A percentile compares a stretch with the other conserved stretches of the same genome.
phyloP scores from a whole-genome alignment of 2,329 filamentous ascomycete genomes.

The Alternaria panax region DNA sequence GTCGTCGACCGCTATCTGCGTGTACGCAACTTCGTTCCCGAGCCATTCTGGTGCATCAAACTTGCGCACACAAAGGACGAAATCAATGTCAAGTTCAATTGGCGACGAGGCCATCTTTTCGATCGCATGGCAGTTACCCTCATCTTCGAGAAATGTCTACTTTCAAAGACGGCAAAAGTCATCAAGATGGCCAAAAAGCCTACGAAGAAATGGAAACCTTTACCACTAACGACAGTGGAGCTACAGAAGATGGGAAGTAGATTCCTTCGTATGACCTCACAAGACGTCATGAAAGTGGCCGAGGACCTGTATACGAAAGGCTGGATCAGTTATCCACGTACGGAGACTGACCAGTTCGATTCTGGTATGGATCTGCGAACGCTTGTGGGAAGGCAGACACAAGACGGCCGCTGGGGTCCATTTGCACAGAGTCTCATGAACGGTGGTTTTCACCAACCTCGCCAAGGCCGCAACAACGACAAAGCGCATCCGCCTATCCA shows the following conservation, averaged over 20 bases:
- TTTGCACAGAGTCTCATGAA: constrained; percentile 79
- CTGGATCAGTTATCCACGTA: constrained; percentile 96
- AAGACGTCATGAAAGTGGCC: constrained; percentile 85
- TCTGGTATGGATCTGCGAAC: constrained; percentile 82
- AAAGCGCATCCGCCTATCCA: constrained; percentile 98
- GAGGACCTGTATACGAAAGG: constrained; percentile 91
- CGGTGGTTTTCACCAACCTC: constrained; percentile 80
- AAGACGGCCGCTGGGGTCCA: constrained; percentile 76
- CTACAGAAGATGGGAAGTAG: constrained; percentile 93
- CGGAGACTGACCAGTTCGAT: constrained; percentile 96
- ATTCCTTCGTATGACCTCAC: constrained; percentile 88
- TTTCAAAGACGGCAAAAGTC: constrained; percentile 78
- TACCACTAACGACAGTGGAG: constrained; percentile 94
- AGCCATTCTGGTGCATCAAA: constrained; percentile 92
- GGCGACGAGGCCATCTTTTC: constrained; percentile 84
- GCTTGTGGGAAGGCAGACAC: constrained; percentile 83
- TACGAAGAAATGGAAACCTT: constrained; percentile 90
- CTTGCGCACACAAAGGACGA: constrained; percentile 78
- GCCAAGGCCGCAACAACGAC: constrained; percentile 87
- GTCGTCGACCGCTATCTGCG: constrained; percentile 96
- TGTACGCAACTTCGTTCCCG: constrained; percentile 91
- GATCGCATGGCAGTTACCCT: constrained; percentile 82
- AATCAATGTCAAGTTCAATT: constrained; percentile 83
- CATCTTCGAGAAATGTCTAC: constrained; percentile 84
- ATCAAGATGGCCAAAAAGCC: constrained; percentile 88